Evolutionary conservation across 1,139 yeast genomes (phyloP).

Genomic region (Candida glucosophila): DNA sequence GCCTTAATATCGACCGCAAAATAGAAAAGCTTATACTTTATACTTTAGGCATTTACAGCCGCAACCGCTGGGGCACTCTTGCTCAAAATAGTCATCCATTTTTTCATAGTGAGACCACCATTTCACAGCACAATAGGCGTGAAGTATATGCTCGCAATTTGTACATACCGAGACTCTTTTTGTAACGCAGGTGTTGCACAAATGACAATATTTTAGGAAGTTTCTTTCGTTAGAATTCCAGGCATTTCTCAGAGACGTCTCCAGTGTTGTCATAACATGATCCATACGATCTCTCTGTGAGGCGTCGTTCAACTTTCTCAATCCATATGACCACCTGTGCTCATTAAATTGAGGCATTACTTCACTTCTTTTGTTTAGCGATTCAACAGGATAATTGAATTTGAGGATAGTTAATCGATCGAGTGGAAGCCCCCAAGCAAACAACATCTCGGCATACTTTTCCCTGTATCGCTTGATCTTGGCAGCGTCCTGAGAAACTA

Average conservation of each 20-base stretch:
- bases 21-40: slow-evolving; percentile 11
- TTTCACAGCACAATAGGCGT: slow-evolving; percentile 64
- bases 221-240: slow-evolving; percentile 25
- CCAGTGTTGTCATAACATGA: slow-evolving; percentile 12
- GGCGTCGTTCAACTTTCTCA: slow-evolving; percentile 12
- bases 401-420: slow-evolving; percentile 72
- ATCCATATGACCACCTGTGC: slow-evolving; percentile 38
- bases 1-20: slow-evolving; percentile 7
- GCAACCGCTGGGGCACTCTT: slow-evolving; percentile 84
- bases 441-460: slow-evolving; percentile 75
- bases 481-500: slow-evolving; percentile 38
- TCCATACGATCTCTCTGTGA: slow-evolving; percentile 7
- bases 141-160: slow-evolving; percentile 71
- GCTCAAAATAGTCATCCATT: slow-evolving; percentile 20
- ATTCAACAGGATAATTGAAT: slow-evolving; percentile 55
- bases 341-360: slow-evolving; percentile 16
- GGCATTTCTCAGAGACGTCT: slow-evolving; percentile 13
- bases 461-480: slow-evolving; percentile 48
- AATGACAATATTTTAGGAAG: slow-evolving; percentile 42
- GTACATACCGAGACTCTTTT: slow-evolving; percentile 63
- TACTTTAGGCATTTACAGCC: slow-evolving; percentile 62
- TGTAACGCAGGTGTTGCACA: slow-evolving; percentile 53
- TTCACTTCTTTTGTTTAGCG: slow-evolving; percentile 6
- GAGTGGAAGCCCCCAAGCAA: slow-evolving; percentile 75
- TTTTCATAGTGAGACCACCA: slow-evolving; percentile 58